These are phyloP conservation scores for Schizochytrium sp. DNA, from an alignment of 108 stramenopile species.

Conservation along the genomic window DNA sequence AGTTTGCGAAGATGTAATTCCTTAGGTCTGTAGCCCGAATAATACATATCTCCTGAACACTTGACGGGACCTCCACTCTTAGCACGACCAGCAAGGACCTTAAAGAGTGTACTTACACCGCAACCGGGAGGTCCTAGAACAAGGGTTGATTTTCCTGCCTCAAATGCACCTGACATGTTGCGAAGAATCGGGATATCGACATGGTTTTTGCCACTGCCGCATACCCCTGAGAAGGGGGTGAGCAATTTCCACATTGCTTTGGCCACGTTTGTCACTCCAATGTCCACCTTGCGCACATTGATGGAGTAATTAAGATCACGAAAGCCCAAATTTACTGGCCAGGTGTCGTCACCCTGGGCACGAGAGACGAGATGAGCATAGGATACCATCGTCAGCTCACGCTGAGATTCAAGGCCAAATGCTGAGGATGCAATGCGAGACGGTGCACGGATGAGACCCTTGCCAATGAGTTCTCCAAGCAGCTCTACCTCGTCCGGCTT, in stretches of 20 bases:
- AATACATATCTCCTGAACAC: background rate
- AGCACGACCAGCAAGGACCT: slow-evolving; percentile 15
- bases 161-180: slow-evolving; percentile 63
- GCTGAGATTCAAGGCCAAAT: background rate
- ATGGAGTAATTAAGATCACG: background rate
- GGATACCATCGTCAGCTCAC: background rate
- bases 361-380: background rate
- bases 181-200: slow-evolving; percentile 16
- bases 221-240: background rate
- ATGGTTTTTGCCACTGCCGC: background rate
- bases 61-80: background rate
- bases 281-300: background rate
- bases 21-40: slow-evolving; percentile 4
- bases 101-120: slow-evolving; percentile 77
- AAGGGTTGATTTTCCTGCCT: slow-evolving; percentile 83
- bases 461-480: background rate
- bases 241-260: background rate
- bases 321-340: slow-evolving; percentile 7
- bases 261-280: background rate
- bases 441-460: background rate
- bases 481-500: background rate
- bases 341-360: background rate
- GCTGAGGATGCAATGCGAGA: background rate
- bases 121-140: slow-evolving; percentile 86
- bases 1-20: slow-evolving; percentile 16